phyloP scores from a whole-genome alignment of 1,139 yeast genomes.

The Saccharomyces hybrid region DNA sequence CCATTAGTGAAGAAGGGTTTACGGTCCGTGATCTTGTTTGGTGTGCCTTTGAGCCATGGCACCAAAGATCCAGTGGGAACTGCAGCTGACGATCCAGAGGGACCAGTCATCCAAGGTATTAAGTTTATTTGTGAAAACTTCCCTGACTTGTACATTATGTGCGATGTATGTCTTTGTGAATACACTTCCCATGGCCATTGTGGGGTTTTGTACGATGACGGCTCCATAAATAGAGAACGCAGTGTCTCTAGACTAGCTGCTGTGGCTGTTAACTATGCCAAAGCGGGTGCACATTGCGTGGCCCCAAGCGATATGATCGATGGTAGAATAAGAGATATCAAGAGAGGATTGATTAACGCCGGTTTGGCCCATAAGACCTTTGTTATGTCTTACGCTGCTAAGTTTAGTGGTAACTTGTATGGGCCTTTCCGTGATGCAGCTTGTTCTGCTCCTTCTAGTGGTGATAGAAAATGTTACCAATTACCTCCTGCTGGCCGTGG shows the following conservation, averaged over 20 bases:
- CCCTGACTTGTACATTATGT: constrained; percentile 79
- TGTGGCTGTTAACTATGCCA: constrained; percentile 91
- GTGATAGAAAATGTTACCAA: constrained; percentile 90
- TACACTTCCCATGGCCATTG: constrained; percentile 96
- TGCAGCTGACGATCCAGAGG: constrained; percentile 92
- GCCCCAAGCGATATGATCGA: constrained; percentile 99
- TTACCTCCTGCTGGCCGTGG: constrained; percentile 91
- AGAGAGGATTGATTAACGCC: constrained; percentile 74
- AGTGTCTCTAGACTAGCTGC: constrained; percentile 83
- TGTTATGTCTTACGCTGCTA: constrained; percentile 91
- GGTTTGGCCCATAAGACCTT: constrained; percentile 80
- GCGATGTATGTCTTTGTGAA: constrained; percentile 96
- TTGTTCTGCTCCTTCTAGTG: constrained; percentile 79
- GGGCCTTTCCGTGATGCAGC: constrained; percentile 99
- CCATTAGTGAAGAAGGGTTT: constrained; percentile 74
- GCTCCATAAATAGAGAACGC: constrained; percentile 64
- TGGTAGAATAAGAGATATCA: constrained; percentile 85
- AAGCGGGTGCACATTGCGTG: constrained; percentile 90
- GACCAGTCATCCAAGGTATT: constrained; percentile 83
- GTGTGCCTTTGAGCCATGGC: constrained; percentile 73
- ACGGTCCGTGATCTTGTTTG: constrained; percentile 79
- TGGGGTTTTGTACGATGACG: constrained; percentile 83
- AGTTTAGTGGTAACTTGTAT: constrained; percentile 81
- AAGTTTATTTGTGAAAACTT: constrained; percentile 54
- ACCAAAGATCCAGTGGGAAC: constrained; percentile 77